Evolutionary conservation across 768 basidiomycete species (phyloP).

Genomic region (Russula virescens): DNA sequence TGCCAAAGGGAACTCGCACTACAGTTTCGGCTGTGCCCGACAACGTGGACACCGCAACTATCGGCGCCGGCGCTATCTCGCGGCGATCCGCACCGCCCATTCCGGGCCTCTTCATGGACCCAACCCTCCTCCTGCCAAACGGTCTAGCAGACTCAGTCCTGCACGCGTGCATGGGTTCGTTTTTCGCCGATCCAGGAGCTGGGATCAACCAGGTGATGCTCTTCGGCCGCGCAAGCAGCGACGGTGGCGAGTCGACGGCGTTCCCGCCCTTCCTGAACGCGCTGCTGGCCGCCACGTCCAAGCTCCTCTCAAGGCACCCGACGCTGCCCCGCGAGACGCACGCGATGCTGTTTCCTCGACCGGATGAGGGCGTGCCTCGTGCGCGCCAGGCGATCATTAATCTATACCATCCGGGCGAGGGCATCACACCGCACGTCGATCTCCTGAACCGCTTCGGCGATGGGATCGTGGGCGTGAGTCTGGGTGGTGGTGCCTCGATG

Average conservation of each 20-base stretch:
- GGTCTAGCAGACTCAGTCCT: conserved; percentile 47
- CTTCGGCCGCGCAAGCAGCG: conserved; percentile 48
- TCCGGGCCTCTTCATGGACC: conserved; percentile 58
- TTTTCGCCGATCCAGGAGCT: conserved; percentile 37
- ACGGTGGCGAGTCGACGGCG: conserved; percentile 32
- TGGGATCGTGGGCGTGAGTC: conserved; percentile 83
- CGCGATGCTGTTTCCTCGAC: conserved; percentile 53
- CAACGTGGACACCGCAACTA: neutral
- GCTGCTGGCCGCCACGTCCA: conserved; percentile 48
- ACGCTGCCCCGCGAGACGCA: conserved; percentile 44
- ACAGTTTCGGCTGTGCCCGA: neutral
- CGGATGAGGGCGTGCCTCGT: conserved; percentile 25
- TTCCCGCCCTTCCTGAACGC: conserved; percentile 52
- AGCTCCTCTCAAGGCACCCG: conserved; percentile 41
- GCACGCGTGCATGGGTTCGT: conserved; percentile 49
- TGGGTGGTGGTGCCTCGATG: conserved; percentile 80
- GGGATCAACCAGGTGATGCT: conserved; percentile 80
- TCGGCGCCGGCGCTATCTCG: conserved; percentile 23
- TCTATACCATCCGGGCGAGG: conserved; percentile 82
- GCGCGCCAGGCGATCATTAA: conserved; percentile 89
- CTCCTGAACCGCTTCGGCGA: conserved; percentile 79
- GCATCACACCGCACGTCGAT: conserved; percentile 86
- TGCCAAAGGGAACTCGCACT: neutral
- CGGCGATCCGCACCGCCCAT: conserved; percentile 47
- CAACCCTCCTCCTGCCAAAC: conserved; percentile 43